Evolutionary conservation across 495 filamentous ascomycete genomes (phyloP).

Genomic region (Penicillium angulare): DNA sequence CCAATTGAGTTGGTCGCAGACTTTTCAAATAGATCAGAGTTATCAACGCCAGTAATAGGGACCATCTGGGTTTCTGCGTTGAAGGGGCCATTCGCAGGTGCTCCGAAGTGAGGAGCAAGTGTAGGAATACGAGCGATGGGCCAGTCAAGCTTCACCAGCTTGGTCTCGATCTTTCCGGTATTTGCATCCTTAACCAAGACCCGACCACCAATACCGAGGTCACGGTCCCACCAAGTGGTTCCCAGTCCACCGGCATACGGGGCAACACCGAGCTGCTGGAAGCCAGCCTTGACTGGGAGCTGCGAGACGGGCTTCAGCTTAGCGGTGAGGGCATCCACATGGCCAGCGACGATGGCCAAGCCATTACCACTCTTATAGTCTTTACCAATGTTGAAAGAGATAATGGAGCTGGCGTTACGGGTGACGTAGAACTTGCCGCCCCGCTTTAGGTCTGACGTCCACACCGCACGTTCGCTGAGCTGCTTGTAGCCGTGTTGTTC

Average conservation of each 20-base stretch:
- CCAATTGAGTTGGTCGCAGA: constrained; percentile 23
- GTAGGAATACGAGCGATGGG: constrained; percentile 92
- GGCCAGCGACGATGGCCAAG: constrained; percentile 75
- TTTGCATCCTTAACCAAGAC: constrained; percentile 74
- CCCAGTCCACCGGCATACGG: constrained; percentile 88
- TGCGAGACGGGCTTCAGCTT: constrained; percentile 86
- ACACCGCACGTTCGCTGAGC: constrained; percentile 75
- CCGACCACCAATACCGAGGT: constrained; percentile 84
- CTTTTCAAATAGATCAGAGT: constrained; percentile 53
- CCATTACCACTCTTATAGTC: constrained; percentile 86
- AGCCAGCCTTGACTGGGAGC: constrained; percentile 76
- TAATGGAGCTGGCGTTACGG: constrained; percentile 80
- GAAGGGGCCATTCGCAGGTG: constrained; percentile 69
- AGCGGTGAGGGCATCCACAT: constrained; percentile 89
- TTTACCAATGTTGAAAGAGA: constrained; percentile 83
- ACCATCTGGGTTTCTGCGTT: constrained; percentile 94
- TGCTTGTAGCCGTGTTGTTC: constrained; percentile 68
- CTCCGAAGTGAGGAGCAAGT: constrained; percentile 90
- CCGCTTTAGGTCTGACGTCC: constrained; percentile 68
- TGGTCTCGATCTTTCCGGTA: constrained; percentile 75
- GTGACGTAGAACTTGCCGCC: constrained; percentile 88
- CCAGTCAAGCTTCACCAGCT: constrained; percentile 88
- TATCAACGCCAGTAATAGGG: constrained; percentile 87
- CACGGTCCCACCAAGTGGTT: constrained; percentile 90
- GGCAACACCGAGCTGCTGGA: constrained; percentile 85